phyloP scores from a whole-genome alignment of 805 yeast species.

The Kuraishia floccosa region DNA sequence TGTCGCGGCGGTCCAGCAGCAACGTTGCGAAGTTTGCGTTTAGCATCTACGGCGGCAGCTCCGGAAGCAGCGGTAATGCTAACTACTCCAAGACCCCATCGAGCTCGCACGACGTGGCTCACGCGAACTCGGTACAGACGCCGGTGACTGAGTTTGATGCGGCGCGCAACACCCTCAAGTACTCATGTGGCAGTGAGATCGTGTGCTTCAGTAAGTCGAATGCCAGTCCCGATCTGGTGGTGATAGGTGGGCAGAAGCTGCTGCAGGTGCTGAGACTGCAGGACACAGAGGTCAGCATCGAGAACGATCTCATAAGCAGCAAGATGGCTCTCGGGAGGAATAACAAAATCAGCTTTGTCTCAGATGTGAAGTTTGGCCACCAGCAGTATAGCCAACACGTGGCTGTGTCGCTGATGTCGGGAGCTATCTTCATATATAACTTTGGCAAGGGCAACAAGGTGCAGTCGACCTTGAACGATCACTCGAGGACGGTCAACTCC shows the following conservation, averaged over 20 bases:
- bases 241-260: slow-evolving; percentile 29
- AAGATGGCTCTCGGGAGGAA: slow-evolving; percentile 14
- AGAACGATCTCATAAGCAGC: slow-evolving; percentile 20
- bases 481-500: slow-evolving; percentile 33
- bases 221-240: slow-evolving; percentile 21
- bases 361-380: slow-evolving; percentile 32
- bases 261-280: slow-evolving; percentile 25
- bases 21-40: slow-evolving; percentile 1
- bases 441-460: slow-evolving; percentile 16
- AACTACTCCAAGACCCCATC: too few species aligned
- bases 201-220: slow-evolving; percentile 19
- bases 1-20: too few species aligned
- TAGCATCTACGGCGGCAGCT: slow-evolving; percentile 11
- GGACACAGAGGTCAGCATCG: slow-evolving; percentile 16
- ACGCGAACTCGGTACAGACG: too few species aligned
- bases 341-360: slow-evolving; percentile 24
- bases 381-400: slow-evolving; percentile 23
- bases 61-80: too few species aligned
- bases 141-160: too few species aligned
- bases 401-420: slow-evolving; percentile 35
- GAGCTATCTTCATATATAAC: slow-evolving; percentile 26
- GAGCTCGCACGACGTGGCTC: too few species aligned
- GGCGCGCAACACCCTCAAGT: background rate
- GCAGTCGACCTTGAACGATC: slow-evolving; percentile 23
- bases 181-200: slow-evolving; percentile 13